Percentiles rank a stretch among this genome's conserved stretches.
Conservation (phyloP, 192 early-diverging fungal species). For the Lunasporangiospora selenospora region DNA sequence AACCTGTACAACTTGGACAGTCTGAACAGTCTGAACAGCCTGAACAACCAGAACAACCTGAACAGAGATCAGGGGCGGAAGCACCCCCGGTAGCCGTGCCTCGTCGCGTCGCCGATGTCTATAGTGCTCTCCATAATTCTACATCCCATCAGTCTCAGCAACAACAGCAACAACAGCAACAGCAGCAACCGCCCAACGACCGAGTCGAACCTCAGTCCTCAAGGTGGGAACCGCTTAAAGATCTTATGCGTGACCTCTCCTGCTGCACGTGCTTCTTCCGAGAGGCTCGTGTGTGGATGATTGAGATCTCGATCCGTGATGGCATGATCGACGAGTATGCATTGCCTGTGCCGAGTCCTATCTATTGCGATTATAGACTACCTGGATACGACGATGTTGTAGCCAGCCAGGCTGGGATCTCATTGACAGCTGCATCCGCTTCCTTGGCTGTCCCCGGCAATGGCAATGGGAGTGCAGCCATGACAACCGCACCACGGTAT, state of each 20-base stretch:
- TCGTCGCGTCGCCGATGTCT: conserved; percentile 23
- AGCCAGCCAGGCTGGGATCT: background rate
- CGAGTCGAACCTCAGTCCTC: background rate
- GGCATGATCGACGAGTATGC: conserved; percentile 36
- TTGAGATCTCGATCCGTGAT: conserved; percentile 40
- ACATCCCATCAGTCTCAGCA: background rate
- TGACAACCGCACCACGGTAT: background rate
- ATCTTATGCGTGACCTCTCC: conserved; percentile 8
- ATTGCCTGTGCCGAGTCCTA: conserved; percentile 32
- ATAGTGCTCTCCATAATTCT: conserved; percentile 9
- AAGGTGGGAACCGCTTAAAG: conserved; percentile 14
- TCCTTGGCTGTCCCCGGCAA: background rate
- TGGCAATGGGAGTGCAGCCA: background rate
- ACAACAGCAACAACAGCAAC: background rate
- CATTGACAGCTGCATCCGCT: background rate
- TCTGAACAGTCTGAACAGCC: background rate
- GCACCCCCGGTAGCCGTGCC: background rate
- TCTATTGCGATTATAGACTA: conserved; percentile 41
- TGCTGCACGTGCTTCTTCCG: conserved; percentile 17
- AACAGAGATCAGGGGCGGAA: background rate
- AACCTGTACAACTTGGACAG: too few relatives aligned
- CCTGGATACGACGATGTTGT: conserved; percentile 36
- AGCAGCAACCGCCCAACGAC: background rate
- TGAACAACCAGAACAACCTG: background rate
- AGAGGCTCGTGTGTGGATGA: conserved; percentile 28